Conservation (phyloP, 2,329 filamentous ascomycete species). For the Didymosphaeria variabile region DNA sequence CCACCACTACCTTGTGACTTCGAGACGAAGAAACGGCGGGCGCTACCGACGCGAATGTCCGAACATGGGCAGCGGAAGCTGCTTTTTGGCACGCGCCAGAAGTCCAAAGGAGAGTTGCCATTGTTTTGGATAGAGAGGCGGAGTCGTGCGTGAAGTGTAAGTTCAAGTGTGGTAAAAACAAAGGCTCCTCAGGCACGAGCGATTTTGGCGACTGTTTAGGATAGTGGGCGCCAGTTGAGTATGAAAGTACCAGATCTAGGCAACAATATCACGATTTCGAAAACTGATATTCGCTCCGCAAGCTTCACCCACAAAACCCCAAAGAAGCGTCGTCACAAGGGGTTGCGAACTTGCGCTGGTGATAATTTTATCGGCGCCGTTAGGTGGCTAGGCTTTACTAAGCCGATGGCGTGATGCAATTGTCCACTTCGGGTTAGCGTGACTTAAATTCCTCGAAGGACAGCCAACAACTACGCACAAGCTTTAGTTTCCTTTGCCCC, state of each 20-base stretch:
- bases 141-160: neutral
- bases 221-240: neutral
- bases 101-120: neutral
- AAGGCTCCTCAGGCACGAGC: neutral
- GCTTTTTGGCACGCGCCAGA: conserved; percentile 4
- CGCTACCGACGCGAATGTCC: conserved; percentile 37
- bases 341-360: neutral
- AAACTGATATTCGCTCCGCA: neutral
- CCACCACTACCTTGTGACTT: conserved; percentile 71
- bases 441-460: neutral
- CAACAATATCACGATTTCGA: neutral
- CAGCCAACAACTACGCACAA: too few species aligned
- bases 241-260: neutral
- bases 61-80: conserved; percentile 4
- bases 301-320: neutral
- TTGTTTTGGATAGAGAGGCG: neutral
- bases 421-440: neutral
- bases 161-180: neutral
- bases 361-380: conserved; percentile 5
- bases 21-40: conserved; percentile 44
- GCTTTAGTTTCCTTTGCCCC: too few species aligned
- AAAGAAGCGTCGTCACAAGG: neutral
- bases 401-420: conserved; percentile 10
- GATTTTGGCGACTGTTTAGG: neutral
- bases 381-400: conserved; percentile 6